Percentiles rank a stretch among this genome's conserved stretches.
phyloP scores from a whole-genome alignment of 805 yeast species.

The Saturnispora kantuleensis region DNA sequence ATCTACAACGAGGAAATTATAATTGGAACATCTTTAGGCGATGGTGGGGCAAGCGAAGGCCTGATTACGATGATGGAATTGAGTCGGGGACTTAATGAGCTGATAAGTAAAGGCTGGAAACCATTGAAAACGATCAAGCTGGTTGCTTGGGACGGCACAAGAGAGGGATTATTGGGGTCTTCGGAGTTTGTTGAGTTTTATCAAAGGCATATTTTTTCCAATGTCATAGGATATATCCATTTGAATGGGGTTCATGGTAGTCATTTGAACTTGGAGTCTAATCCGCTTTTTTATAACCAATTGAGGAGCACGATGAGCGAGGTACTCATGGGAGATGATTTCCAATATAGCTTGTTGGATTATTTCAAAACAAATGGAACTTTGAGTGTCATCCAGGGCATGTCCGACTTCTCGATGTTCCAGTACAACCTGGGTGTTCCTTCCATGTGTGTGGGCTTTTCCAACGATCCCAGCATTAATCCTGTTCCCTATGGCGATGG shows the following conservation, averaged over 20 bases:
- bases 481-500: conserved; percentile 52
- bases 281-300: conserved; percentile 42
- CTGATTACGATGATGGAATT: conserved; percentile 41
- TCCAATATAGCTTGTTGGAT: conserved; percentile 34
- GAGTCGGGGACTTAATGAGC: conserved; percentile 38
- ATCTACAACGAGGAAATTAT: conserved; percentile 42
- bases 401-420: conserved; percentile 47
- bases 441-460: conserved; percentile 40
- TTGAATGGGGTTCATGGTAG: conserved; percentile 48
- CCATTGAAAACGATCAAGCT: conserved; percentile 33
- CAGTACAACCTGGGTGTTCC: conserved; percentile 64
- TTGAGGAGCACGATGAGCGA: conserved; percentile 25
- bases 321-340: conserved; percentile 30
- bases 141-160: conserved; percentile 35
- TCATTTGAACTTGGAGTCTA: conserved; percentile 36
- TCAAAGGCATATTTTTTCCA: conserved; percentile 29
- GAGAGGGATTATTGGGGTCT: conserved; percentile 44
- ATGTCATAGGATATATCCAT: conserved; percentile 42
- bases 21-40: conserved; percentile 42
- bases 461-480: conserved; percentile 28
- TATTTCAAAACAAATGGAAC: conserved; percentile 35
- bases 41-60: conserved; percentile 43
- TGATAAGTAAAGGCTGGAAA: conserved; percentile 36
- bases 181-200: conserved; percentile 47
- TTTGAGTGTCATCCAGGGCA: conserved; percentile 35